These are phyloP conservation scores for Tremella fuciformis DNA, from an alignment of 768 basidiomycete species.

Conservation along the genomic window DNA sequence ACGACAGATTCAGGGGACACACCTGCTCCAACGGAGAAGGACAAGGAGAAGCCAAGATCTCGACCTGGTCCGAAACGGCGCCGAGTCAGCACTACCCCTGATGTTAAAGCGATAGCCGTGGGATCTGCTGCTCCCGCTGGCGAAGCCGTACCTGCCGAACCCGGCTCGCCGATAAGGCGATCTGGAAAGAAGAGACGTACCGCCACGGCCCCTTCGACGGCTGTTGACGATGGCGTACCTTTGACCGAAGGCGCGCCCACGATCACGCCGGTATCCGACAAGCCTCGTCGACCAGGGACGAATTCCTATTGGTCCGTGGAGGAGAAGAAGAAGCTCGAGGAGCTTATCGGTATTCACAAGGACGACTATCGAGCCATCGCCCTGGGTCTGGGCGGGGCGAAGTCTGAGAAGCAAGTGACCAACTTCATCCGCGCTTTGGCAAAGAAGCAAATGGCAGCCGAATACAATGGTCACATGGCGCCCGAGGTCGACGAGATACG, in stretches of 20 bases:
- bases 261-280: constrained; percentile 1
- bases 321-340: constrained; percentile 62
- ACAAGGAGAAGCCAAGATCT: neutral
- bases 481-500: neutral
- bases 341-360: constrained; percentile 63
- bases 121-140: constrained; percentile 24
- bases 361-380: constrained; percentile 69
- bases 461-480: neutral
- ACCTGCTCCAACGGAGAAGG: neutral
- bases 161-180: constrained; percentile 21
- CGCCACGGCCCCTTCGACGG: constrained; percentile 10
- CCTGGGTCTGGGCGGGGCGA: constrained; percentile 58
- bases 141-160: neutral
- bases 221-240: neutral
- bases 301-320: constrained; percentile 63
- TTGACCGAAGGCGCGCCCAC: neutral
- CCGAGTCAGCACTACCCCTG: neutral
- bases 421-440: constrained; percentile 47
- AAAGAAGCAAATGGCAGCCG: constrained; percentile 39
- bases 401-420: constrained; percentile 52
- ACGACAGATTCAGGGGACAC: no score
- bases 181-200: constrained; percentile 30
- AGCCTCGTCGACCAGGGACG: constrained; percentile 29
- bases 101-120: constrained; percentile 14
- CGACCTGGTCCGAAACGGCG: constrained; percentile 3